Evolutionary conservation across 805 yeast genomes (phyloP).

Genomic region (Lipomyces orientalis): DNA sequence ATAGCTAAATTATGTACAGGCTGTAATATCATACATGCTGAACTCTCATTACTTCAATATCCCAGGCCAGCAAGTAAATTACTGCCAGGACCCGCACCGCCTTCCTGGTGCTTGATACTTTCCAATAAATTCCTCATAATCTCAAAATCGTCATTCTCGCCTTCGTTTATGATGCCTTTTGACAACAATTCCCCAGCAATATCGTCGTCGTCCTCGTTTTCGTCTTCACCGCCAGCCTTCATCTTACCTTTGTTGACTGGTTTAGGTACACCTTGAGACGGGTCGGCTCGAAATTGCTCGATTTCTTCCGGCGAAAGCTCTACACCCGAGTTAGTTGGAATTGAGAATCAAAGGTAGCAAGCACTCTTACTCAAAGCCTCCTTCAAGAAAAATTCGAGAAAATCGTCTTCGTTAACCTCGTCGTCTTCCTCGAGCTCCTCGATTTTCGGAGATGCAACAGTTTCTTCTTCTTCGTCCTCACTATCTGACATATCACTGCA

Average conservation of each 20-base stretch:
- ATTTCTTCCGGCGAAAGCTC: constrained; percentile 55
- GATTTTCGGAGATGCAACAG: constrained; percentile 18
- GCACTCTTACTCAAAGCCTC: constrained; percentile 52
- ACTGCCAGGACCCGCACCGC: constrained; percentile 48
- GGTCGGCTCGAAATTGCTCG: constrained; percentile 46
- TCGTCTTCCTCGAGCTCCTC: constrained; percentile 44
- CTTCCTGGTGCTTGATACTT: constrained; percentile 42
- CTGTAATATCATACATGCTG: neutral
- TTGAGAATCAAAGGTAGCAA: neutral
- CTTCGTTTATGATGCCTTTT: constrained; percentile 11
- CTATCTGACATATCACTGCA: constrained; percentile 27
- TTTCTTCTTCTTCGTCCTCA: constrained; percentile 10
- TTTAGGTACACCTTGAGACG: constrained; percentile 11
- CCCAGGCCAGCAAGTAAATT: constrained; percentile 46
- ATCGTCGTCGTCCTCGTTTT: constrained; percentile 24
- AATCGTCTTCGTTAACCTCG: constrained; percentile 69
- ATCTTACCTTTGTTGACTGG: neutral
- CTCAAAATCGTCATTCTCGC: constrained; percentile 19
- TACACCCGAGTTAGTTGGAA: constrained; percentile 9
- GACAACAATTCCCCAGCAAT: constrained; percentile 20
- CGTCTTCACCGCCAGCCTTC: neutral
- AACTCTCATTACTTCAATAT: neutral
- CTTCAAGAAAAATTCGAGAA: constrained; percentile 65
- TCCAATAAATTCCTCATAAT: constrained; percentile 42
- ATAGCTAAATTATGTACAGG: neutral